Evolutionary conservation across 768 basidiomycete species (phyloP), one percentile per base, ranked within the genome.

Genomic region (Omphalotus guepiniiformis): DNA sequence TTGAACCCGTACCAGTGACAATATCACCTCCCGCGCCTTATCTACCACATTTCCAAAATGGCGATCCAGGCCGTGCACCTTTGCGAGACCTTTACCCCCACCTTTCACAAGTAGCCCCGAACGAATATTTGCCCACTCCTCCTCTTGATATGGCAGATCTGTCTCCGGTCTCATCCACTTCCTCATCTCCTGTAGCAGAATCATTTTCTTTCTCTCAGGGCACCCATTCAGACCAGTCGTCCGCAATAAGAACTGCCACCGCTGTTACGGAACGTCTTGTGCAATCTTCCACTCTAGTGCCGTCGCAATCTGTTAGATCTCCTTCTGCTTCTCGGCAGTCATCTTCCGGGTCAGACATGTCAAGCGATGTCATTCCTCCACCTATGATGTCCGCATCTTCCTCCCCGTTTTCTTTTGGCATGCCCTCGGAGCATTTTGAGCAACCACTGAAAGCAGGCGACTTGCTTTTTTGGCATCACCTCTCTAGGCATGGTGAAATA

Each of bases 391-490:
- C 57, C 32, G 59, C 53, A 37, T 46, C 62, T 19, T 50, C 52
- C 34, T 43, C 62, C 37, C 46, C 67, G 9, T 39, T 47, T 47
- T 28, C 46, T 26, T 62, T 52, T 18, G 53, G 57, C 37, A 42
- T 60, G 37, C 58, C 65, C 53, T 53, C 63, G 47, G 73, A 76
- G 48, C 67, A 67, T 48, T 67, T 68, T 51, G 74, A 77, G 45
- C 57, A 59, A 6, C 65, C 71, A 30, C 74, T 83, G 26, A 71
- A 66, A 55, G 67, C 72, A 8, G 86, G 86, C 18, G 84, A 87
- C 51, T 58, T 79, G 8, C 66, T 89, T 15, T 86, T 75, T 58
- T 90, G 87, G 87, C 85, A 89, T 59, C 82, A 88, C 54, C 80
- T 89, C 49, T 63, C 73, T 39, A 79, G 78, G 53, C 76, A 72